phyloP scores from a whole-genome alignment of 352 stramenopile species.

The Pythium phragmiticola region DNA sequence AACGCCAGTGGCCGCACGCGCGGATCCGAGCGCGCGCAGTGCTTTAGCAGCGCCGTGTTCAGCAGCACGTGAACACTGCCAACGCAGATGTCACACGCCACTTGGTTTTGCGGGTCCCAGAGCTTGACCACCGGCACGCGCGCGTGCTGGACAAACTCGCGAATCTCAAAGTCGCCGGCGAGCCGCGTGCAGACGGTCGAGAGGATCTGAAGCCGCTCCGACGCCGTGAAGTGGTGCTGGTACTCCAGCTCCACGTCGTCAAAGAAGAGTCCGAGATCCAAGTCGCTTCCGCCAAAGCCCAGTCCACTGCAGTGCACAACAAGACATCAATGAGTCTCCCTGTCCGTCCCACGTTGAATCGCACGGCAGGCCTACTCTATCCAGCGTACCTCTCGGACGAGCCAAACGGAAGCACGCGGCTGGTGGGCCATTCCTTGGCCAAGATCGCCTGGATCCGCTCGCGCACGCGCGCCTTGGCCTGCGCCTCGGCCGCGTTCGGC shows the following conservation, averaged over 20 bases:
- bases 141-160: constrained; percentile 71
- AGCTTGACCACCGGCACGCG: constrained; percentile 78
- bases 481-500: constrained; percentile 53
- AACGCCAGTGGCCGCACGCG: constrained; percentile 92
- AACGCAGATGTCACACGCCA: constrained; percentile 74
- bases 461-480: constrained; percentile 46
- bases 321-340: not conserved
- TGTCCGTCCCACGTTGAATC: not conserved
- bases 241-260: constrained; percentile 57
- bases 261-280: constrained; percentile 85
- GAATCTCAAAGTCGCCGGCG: constrained; percentile 46
- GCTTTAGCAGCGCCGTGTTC: constrained; percentile 80
- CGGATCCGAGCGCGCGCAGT: constrained; percentile 67
- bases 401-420: constrained; percentile 64
- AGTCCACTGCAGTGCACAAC: constrained; percentile 39
- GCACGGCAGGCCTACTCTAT: not conserved
- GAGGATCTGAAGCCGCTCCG: constrained; percentile 63
- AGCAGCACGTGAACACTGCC: constrained; percentile 67
- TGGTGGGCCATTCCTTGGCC: constrained; percentile 52
- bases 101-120: constrained; percentile 49
- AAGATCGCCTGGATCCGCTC: constrained; percentile 57
- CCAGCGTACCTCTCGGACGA: constrained; percentile 68
- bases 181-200: constrained; percentile 45
- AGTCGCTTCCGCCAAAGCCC: constrained; percentile 73
- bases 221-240: constrained; percentile 53